Evolutionary conservation across 176 grass and related monocot genomes (phyloP), one percentile per base, ranked within the genome.

Genomic region (Phragmites australis): DNA sequence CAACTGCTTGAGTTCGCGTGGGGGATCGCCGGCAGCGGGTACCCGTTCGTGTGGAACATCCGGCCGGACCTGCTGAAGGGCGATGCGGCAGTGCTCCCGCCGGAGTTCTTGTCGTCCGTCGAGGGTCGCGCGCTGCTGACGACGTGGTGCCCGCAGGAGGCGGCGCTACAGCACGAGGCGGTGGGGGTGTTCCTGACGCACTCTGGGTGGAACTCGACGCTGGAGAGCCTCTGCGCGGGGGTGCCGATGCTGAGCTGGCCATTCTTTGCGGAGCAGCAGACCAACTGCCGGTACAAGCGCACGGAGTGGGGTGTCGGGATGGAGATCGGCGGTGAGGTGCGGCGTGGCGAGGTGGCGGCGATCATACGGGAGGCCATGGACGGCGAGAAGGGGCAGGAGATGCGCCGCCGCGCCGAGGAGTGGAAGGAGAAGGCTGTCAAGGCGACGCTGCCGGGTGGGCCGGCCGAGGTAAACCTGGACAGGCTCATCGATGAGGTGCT

Each of bases 201-300:
- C 64, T 85, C 87, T 34, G 89, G 94, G 6, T 97, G 94, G 94
- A 97, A 97, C 79, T 97, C 91, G 0, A 86, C 89, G 8, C 74
- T 93, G 13, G 91, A 97, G 78, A 97, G 91, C 78, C 72, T 97
- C 15, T 88, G 82, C 49, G 65, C 56, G 0, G 94, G 91, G 9
- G 84, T 97, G 57, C 89, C 94, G 0, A 91, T 94, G 89, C 78
- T 97, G 5, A 76, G 91, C 78, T 97, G 91, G 91, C 89, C 94
- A 0, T 97, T 92, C 88, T 97, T 97, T 7, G 84, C 89, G 0
- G 94, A 97, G 79, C 94, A 97, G 44, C 89, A 79, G 19, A 88
- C 91, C 1, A 97, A 94, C 65, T 94, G 89, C 82, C 19, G 80
- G 32, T 97, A 90, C 71, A 68, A 67, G 30, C 75, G 91, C 30